A percentile compares a stretch with the other conserved stretches of the same genome.
phyloP scores from a whole-genome alignment of 306 rosid species.

The Casuarina equisetifolia region DNA sequence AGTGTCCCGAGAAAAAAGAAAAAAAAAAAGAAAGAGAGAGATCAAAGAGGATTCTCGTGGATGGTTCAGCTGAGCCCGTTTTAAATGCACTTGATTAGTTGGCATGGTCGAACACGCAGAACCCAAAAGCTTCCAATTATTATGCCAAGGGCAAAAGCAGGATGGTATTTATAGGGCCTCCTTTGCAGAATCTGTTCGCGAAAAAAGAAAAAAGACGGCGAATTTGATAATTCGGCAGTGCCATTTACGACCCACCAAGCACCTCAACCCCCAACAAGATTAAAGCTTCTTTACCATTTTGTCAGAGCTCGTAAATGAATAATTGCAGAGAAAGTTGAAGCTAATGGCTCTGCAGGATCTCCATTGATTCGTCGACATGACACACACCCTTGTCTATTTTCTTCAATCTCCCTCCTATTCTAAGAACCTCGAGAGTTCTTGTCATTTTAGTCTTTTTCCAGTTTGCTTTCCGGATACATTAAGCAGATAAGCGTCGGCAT shows the following conservation, averaged over 20 bases:
- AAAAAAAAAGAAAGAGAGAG: background rate
- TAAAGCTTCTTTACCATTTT: too few relatives aligned
- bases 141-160: background rate
- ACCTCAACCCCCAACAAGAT: too few relatives aligned
- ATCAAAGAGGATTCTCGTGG: background rate
- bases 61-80: slow-evolving; percentile 20
- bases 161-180: background rate
- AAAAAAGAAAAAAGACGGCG: background rate
- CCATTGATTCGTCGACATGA: too few relatives aligned
- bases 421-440: slow-evolving; percentile 21
- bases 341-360: too few relatives aligned
- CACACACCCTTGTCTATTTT: background rate
- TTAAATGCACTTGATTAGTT: slow-evolving; percentile 8
- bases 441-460: slow-evolving; percentile 25
- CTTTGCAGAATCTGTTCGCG: too few relatives aligned
- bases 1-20: slow-evolving; percentile 21
- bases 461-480: slow-evolving; percentile 22
- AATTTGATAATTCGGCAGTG: background rate
- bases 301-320: too few relatives aligned
- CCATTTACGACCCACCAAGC: too few relatives aligned
- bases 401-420: slow-evolving; percentile 21
- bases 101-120: background rate
- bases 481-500: slow-evolving; percentile 33
- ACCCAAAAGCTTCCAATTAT: background rate
- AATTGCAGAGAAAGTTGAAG: too few relatives aligned